phyloP scores from a whole-genome alignment of 306 rosid genomes.

The Echinosophora koreensis region DNA sequence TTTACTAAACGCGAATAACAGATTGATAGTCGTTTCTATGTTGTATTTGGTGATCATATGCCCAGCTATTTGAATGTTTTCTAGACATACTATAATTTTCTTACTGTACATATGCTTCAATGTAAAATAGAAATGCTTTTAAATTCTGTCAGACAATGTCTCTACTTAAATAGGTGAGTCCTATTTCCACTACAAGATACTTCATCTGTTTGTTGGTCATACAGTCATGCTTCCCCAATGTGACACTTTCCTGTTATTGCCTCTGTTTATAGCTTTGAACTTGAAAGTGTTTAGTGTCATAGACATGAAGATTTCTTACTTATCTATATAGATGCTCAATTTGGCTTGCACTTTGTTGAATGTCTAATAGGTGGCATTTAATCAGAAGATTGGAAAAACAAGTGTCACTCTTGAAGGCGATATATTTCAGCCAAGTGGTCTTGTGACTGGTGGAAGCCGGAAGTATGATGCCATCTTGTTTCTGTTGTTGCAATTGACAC shows the following conservation, averaged over 20 bases:
- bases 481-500: conserved; percentile 28
- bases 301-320: not conserved
- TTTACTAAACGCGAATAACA: conserved; percentile 14
- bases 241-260: conserved; percentile 13
- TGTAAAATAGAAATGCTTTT: not conserved
- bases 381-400: conserved; percentile 68
- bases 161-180: conserved; percentile 7
- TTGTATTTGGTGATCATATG: conserved; percentile 12
- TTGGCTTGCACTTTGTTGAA: conserved; percentile 40
- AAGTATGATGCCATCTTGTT: conserved; percentile 66
- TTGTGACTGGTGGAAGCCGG: conserved; percentile 97
- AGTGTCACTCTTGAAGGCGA: conserved; percentile 99
- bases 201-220: conserved; percentile 21
- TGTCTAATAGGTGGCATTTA: conserved; percentile 82
- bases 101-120: conserved; percentile 11
- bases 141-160: not conserved
- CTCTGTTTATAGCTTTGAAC: not conserved
- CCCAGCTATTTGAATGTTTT: not conserved
- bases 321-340: conserved; percentile 37
- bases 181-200: conserved; percentile 25
- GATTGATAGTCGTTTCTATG: conserved; percentile 1
- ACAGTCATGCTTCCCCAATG: conserved; percentile 2
- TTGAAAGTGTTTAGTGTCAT: not conserved
- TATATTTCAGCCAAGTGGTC: conserved; percentile 96
- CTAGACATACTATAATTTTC: not conserved